A percentile compares a stretch with the other conserved stretches of the same genome.
phyloP scores from a whole-genome alignment of 169 alveolate genomes.

The Plasmodium knowlesi region DNA sequence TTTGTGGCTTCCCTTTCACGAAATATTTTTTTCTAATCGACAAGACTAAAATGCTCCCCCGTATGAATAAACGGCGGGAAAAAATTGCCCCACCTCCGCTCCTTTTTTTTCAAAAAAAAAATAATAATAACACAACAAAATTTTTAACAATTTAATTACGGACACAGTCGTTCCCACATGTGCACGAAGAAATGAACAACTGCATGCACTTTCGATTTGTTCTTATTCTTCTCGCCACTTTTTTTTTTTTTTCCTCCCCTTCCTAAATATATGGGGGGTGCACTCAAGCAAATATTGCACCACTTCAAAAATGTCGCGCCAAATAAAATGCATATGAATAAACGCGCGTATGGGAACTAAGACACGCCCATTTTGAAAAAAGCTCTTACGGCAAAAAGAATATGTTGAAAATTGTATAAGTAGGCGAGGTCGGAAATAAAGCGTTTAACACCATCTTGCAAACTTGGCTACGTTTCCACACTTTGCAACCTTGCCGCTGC shows the following conservation, averaged over 20 bases:
- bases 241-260: neutral
- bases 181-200: neutral
- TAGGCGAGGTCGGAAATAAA: neutral
- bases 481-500: neutral
- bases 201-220: conserved; percentile 3
- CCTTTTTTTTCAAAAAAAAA: neutral
- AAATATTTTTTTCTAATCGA: neutral
- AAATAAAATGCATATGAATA: neutral
- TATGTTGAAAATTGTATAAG: neutral
- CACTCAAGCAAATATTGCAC: neutral
- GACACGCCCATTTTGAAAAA: neutral
- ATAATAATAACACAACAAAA: neutral
- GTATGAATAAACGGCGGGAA: neutral
- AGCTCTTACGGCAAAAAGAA: neutral
- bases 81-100: neutral
- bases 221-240: neutral
- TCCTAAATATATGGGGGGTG: neutral
- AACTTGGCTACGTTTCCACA: neutral
- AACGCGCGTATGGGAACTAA: neutral
- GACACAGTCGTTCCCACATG: neutral
- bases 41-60: neutral
- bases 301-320: neutral
- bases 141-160: neutral
- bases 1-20: neutral
- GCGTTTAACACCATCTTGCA: neutral